Evolutionary conservation across 331 rosid genomes (phyloP).

Genomic region (Cucumis variabilis): DNA sequence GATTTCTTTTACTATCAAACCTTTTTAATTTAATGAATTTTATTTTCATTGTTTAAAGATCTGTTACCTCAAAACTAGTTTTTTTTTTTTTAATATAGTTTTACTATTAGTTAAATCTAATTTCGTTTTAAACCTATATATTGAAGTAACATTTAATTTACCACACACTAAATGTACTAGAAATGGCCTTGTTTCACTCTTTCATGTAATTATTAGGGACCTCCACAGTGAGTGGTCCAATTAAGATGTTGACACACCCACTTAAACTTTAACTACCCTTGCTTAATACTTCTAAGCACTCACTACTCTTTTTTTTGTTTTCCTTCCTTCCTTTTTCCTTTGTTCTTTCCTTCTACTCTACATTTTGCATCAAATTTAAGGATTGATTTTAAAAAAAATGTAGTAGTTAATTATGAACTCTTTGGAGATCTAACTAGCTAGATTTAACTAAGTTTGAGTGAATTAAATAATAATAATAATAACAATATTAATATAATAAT

Average conservation of each 20-base stretch:
- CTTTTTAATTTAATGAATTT: too few species aligned
- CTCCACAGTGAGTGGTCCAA: background rate
- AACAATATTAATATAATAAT: too few species aligned
- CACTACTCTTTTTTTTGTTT: background rate
- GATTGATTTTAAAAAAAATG: background rate
- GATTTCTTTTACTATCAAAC: too few species aligned
- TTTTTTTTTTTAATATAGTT: too few species aligned
- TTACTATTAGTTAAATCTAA: too few species aligned
- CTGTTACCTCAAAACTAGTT: too few species aligned
- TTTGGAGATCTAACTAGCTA: background rate
- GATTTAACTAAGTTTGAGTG: background rate
- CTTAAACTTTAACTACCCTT: background rate
- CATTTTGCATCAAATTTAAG: background rate
- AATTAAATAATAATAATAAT: too few species aligned
- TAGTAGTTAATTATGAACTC: background rate
- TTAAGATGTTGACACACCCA: background rate
- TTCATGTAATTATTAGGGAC: background rate
- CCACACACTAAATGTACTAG: background rate
- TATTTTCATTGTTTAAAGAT: too few species aligned
- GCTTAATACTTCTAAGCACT: background rate
- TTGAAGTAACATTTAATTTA: background rate
- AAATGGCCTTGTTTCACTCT: background rate
- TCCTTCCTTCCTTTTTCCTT: background rate
- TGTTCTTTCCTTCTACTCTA: background rate
- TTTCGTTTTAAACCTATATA: too few species aligned